Evolutionary conservation across 2,329 filamentous ascomycete species (phyloP), one percentile per base, ranked within the genome.

Genomic region (Cercospora citrullina): DNA sequence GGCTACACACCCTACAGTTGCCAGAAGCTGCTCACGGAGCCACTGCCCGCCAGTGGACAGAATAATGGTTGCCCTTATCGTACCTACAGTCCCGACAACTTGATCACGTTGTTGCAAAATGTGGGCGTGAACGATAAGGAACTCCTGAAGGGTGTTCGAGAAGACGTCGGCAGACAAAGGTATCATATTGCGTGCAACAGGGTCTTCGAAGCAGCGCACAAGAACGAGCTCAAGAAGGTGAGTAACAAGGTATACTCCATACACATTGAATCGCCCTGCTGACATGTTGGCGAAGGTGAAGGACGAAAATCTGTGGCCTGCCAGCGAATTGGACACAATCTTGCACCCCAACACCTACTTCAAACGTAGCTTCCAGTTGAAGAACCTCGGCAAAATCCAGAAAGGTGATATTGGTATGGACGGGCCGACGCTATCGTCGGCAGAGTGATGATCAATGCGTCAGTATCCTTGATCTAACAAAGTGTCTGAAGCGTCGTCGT

Each of bases 311-410:
- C 77, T 77, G 0, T 84, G 82, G 83, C 78, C 78, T 12, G 79
- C 89, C 6, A 88, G 88, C 16, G 92, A 97, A 78, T 84, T 97
- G 51, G 94, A 98, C 80, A 98, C 94, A 0, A 96, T 99, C 77
- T 90, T 97, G 23, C 95, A 99, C 80, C 95, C 95, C 10, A 99
- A 99, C 79, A 94, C 94, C 72, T 99, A 97, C 81, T 99, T 98
- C 81, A 97, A 97, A 85, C 87, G 94, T 65, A 96, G 93, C 78
- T 98, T 93, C 79, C 76, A 96, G 73, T 82, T 99, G 69, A 97
- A 93, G 83, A 92, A 95, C 77, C 79, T 96, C 28, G 89, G 83
- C 1, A 80, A 82, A 71, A 79, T 78, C n/a, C 71, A 76, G 63
- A 76, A 65, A 63, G 78, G 78, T 12, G 78, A 79, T 67, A 66